Base-by-base conservation (phyloP, 2,329 filamentous ascomycete genomes). In the Penicillium sp. region DNA sequence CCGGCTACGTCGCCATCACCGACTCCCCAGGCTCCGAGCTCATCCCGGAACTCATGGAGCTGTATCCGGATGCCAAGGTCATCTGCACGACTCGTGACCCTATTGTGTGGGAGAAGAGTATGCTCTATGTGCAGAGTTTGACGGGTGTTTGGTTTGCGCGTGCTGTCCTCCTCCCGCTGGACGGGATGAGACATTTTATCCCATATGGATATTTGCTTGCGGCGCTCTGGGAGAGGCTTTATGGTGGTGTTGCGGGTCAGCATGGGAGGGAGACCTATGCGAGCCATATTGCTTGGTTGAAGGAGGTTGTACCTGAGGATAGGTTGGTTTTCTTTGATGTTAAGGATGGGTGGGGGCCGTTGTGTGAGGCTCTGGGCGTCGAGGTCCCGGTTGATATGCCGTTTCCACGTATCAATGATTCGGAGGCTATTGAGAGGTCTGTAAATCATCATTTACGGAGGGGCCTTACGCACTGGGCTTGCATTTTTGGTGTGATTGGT, bases 1-100 rank as follows among this genome's bases (percentile, higher is more conserved):
- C 72, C 15, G 79, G 80, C 25, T 82, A 78, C 60, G 76, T 75
- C 4, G 79, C 75, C n/a, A 71, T 76, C 36, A 78, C 79, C 36
- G 81, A 83, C 61, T 62, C 73, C 16, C 79, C 80, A 0, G 71
- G 70, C 4, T 71, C 70, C 16, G 69, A 74, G 49, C 75, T 81
- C 27, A 68, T 80, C 19, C 70, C 74, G 15, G 79, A 82, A 48
- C 66, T 82, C 36, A 63, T 82, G 57, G 73, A 78, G 53, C 60
- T 81, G 9, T 82, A 81, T 57, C 80, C 81, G 0, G 72, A 82
- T 29, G 79, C 79, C 13, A 76, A 76, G 53, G 78, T 82, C 4
- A 75, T 83, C 19, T 72, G 75, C 57, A 77, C 75, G 7, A 65
- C 59, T 2, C 67, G 68, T 29, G 67, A 70, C 10, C 58, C 64